Evolutionary conservation across 805 yeast species (phyloP), one percentile per base, ranked within the genome.

Genomic region (Metschnikowia amazonensis): DNA sequence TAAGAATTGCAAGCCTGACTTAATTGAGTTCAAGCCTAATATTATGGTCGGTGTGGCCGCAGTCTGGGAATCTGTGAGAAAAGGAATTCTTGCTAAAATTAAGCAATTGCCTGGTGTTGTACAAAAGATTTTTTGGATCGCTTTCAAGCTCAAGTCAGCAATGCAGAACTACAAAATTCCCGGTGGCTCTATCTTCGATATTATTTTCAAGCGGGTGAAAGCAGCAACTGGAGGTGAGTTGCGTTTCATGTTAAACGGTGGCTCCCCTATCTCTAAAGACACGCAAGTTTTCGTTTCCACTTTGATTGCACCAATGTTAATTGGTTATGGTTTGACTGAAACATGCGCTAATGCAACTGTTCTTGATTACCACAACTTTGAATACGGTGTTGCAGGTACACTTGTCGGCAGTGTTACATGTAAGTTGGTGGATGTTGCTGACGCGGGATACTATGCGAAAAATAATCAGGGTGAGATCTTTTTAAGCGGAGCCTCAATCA

Each of bases 21-120:
- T 94, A 73, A 79, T 76, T 46, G 86, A 85, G 60, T 86, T 89
- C 69, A 76, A 81, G 65, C 99, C 99, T 48, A 86, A 97, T 4
- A 69, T 90, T 56, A 86, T 94, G 96, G 97, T 89, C 53, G 99
- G 97, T 67, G 99, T 94, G 46, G 97, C 97, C 14, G 96, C 98
- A 4, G 97, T 94, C 43, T 94, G 97, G 96, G 99, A 94, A 74
- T 77, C 85, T 31, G 88, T 94, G 50, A 85, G 90, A 67, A 94
- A 94, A 74, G 99, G 99, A 48, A 85, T 94, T 48, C 50, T 88
- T 47, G 79, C 79, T 45, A 89, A 90, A 70, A 79, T 94, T 54
- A 72, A 75, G 54, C 77, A 80, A 58, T 74, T 75, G 58, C 85
- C 96, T 14, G 58, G 80, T 13, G 56, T 82, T 20, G 75, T 78